Evolutionary conservation across 192 early-diverging fungal genomes (phyloP), one percentile per base, ranked within the genome.

Genomic region (Coemansia sp.): DNA sequence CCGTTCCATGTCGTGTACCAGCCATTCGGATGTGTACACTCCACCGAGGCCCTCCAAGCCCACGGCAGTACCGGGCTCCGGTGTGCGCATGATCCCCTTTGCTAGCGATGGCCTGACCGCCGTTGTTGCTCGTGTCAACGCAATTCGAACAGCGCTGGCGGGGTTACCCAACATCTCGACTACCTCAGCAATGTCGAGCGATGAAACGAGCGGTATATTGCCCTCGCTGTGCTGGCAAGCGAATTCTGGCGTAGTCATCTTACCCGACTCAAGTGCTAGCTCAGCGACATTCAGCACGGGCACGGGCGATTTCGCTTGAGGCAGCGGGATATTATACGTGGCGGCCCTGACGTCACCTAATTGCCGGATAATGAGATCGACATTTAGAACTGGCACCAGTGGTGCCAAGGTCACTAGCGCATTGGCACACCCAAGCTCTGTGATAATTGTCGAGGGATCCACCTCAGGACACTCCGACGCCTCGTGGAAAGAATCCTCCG

Each of bases 31-130:
- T 6, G 70, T 46, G 38, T 75, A 73, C 15, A 73, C 70, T 29
- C 70, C 78, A 17, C 78, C 78, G 3, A 81, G 70, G 3, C 65
- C 39, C 32, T 74, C 51, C n/a, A 81, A 17, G 41, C 63, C 21
- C 17, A 45, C 44, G n/a, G 63, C 45, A 0, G 45, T 31, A 7
- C 55, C 55, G 1, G 55, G 55, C 29, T 58, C 55, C 1, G 55
- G 55, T 32, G 55, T 58, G 27, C 55, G 55, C 27, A 58, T 58
- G 55, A 58, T 31, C 7, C 55, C 55, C 55, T 58, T 58, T 31
- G 55, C 55, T 32, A 58, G 29, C 55, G 55, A 58, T 32, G 29
- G 29, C 7, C 27, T 58, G 11, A 29, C 55, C 10, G 55, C 14
- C 29, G 55, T 15, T 58, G 55, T 58, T 4, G 55, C 15, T 58